A percentile compares a stretch with the other conserved stretches of the same genome.
Evolutionary conservation across 176 grass and related monocot species (phyloP).

Genomic region (Ampelocalamus luodianensis): DNA sequence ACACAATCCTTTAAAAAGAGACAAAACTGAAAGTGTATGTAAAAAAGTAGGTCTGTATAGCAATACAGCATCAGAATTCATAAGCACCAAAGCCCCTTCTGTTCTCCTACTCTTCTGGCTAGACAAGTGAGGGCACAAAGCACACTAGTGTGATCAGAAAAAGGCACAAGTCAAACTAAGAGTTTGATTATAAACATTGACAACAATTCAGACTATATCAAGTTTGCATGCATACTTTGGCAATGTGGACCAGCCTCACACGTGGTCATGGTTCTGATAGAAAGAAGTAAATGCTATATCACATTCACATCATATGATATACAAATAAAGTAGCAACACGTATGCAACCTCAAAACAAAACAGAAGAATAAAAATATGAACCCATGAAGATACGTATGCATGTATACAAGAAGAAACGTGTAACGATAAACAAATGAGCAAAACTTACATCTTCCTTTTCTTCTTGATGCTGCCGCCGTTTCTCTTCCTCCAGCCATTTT

Average conservation of each 20-base stretch:
- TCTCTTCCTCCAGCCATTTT: constrained; percentile 95
- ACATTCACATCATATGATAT: not conserved
- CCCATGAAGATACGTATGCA: not conserved
- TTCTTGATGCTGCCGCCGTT: constrained; percentile 62
- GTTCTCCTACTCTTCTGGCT: not conserved
- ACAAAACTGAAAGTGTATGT: not conserved
- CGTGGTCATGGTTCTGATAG: not conserved
- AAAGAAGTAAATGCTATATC: constrained; percentile 5
- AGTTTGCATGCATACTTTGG: not conserved
- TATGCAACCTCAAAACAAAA: not conserved
- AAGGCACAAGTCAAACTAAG: constrained; percentile 11
- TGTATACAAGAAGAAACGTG: not conserved
- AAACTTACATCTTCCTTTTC: constrained; percentile 92
- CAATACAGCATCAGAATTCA: constrained; percentile 20
- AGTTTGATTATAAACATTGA: not conserved
- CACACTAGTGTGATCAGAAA: not conserved
- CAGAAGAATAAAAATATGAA: not conserved
- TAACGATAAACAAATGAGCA: constrained; percentile 12
- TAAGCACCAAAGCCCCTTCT: not conserved
- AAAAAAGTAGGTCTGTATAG: not conserved
- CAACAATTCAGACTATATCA: not conserved
- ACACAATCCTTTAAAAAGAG: constrained; percentile 8
- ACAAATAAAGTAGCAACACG: not conserved
- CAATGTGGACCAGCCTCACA: not conserved
- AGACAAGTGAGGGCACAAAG: not conserved